Base-by-base conservation (phyloP, 2,329 filamentous ascomycete species). In the Arthroderma sp. region DNA sequence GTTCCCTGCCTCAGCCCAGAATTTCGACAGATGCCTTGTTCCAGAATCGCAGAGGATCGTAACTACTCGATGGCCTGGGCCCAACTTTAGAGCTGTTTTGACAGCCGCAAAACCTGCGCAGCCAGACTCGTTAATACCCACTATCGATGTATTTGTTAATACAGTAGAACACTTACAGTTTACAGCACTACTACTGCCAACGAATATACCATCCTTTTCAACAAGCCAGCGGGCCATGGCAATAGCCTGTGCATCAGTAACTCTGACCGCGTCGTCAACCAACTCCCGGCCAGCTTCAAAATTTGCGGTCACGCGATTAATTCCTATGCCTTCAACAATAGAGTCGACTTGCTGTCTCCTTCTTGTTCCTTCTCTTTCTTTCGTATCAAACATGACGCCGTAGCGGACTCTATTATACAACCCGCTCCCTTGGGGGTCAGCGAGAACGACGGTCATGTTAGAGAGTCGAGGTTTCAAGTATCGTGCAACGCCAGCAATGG, bases 141-240 rank as follows among this genome's bases (percentile, higher is more conserved):
- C 41, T 25, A 4, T 44, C 13, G 19, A 56, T 2, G 58, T 13
- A 41, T 54, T 5, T 19, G 7, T 54, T 1, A 23, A n/a, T 9
- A 19, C 47, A 33, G 9, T 21, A 4, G n/a, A 35, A 21, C n/a
- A 74, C 79, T 71, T 67, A 78, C 91, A 95, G 70, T 98, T 98
- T 55, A 98, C 91, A n/a, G 91, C 87, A 71, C 87, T 95, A 70
- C 89, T 95, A 70, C 91, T 95, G 7, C 93, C 94, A 41, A 91
- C 79, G 66, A 98, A 98, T 56, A 98, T 84, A 6, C 93, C 93
- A 70, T 98, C 93, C 62, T 91, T 86, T 73, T 97, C 91, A 7
- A 96, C 91, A 41, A 98, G 75, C 89, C 90, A 97, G 61, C 88
- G 79, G n/a, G 91, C 93, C 93, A 98, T 98, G 56, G 79, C 80